These are phyloP conservation scores for Yamadazyma trypodendri DNA, from an alignment of 1,139 yeast species.

Conservation along the genomic window DNA sequence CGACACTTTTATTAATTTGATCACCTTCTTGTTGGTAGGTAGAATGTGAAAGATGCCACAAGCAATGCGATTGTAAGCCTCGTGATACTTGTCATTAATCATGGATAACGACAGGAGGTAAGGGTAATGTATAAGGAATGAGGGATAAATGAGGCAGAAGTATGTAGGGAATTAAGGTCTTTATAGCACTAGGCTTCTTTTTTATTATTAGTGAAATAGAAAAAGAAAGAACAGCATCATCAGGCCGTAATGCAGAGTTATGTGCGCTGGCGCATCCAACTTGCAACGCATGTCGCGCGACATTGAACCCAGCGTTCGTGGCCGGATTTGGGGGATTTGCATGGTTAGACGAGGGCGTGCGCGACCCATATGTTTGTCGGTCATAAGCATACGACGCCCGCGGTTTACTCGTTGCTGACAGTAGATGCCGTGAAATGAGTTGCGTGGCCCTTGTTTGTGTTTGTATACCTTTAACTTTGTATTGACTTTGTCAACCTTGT, in stretches of 20 bases:
- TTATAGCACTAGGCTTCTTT: background rate
- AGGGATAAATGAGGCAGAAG: too few species aligned
- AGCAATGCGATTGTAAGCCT: slow-evolving; percentile 7
- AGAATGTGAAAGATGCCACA: slow-evolving; percentile 6
- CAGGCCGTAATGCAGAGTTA: background rate
- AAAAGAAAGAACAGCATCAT: background rate
- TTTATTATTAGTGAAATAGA: background rate
- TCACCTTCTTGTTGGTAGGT: slow-evolving; percentile 8
- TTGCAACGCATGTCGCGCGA: background rate
- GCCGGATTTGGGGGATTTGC: background rate
- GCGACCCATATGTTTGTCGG: too few species aligned
- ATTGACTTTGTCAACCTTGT: too few species aligned
- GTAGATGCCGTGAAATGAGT: too few species aligned
- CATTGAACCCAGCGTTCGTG: background rate
- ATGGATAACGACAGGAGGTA: background rate
- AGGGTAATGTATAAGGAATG: background rate
- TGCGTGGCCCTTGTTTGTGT: too few species aligned
- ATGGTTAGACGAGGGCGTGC: too few species aligned
- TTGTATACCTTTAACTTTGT: too few species aligned
- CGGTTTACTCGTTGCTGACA: too few species aligned
- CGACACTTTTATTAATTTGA: slow-evolving; percentile 18
- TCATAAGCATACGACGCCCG: background rate
- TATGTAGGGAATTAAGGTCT: background rate
- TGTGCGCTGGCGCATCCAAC: background rate
- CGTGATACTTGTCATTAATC: slow-evolving; percentile 5